Evolutionary conservation across 257 asterid species (phyloP), one percentile per base, ranked within the genome.

Genomic region (Asclepias syriaca): DNA sequence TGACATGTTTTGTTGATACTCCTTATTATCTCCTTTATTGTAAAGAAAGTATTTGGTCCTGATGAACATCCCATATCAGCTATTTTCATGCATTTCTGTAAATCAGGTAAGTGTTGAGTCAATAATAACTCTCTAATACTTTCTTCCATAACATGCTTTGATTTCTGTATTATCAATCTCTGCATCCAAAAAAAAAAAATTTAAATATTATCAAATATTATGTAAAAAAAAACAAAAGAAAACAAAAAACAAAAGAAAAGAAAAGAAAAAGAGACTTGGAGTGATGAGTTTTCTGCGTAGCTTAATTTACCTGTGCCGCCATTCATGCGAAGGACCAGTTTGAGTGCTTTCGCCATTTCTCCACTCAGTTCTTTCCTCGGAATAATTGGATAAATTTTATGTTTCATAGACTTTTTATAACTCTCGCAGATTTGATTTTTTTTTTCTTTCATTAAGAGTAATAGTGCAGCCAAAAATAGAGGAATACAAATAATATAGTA

Each of bases 1-100:
- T 22, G 46, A 39, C 24, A 40, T 3, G 16, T 12, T 58, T 40
- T 61, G 66, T 21, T 34, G 12, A 76, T 53, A 7, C 54, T 60
- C 43, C 37, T 9, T 18, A 70, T 51, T 10, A 76, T 64, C 14
- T 51, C 21, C 11, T 43, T 24, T 0, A n/a, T 2, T 6, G 75
- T 13, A 2, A 77, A 15, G 8, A 71, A 59, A n/a, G 81, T 29
- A 58, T 77, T 77, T 2, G 77, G 81, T 12, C 81, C 74, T 4
- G 77, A 77, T 0, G 81, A 71, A 37, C 81, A 77, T 4, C 81
- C 81, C 70, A 77, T 46, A 45, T 77, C 77, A 2, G 59, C 77
- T 4, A 72, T 65, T 16, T 11, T 72, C 2, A 72, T 9, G 58
- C 74, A 65, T 4, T 57, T 18, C 8, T 46, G 45, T 10, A 12